Evolutionary conservation across 306 rosid genomes (phyloP).

Genomic region (Lathyrus sativus): DNA sequence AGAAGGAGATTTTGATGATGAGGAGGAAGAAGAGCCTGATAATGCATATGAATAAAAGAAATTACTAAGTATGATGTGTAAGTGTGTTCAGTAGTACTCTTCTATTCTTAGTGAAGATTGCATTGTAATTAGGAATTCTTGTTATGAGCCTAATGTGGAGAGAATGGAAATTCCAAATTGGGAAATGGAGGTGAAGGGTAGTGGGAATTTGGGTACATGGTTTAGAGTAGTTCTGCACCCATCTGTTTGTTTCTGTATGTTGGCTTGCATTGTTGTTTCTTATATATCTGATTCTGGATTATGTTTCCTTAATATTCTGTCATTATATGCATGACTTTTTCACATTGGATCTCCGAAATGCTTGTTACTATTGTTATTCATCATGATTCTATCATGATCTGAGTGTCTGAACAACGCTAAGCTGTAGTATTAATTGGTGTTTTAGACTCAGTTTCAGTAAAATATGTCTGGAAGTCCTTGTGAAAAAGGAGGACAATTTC

Average conservation of each 20-base stretch:
- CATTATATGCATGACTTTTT: constrained; percentile 35
- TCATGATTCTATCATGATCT: neutral
- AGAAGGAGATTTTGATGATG: constrained; percentile 53
- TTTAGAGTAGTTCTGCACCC: constrained; percentile 31
- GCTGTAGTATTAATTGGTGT: neutral
- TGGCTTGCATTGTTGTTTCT: constrained; percentile 33
- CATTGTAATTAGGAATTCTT: constrained; percentile 47
- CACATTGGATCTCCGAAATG: constrained; percentile 17
- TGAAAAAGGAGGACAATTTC: too few relatives aligned
- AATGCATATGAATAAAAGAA: constrained; percentile 20
- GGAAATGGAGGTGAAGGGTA: constrained; percentile 30
- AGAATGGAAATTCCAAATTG: constrained; percentile 24
- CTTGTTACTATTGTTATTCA: neutral
- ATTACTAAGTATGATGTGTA: constrained; percentile 32
- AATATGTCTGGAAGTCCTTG: neutral
- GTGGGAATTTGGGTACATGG: constrained; percentile 40
- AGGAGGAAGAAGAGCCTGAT: constrained; percentile 53
- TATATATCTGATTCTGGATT: constrained; percentile 36
- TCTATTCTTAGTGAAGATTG: constrained; percentile 39
- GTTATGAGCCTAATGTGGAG: constrained; percentile 38
- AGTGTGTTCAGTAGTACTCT: constrained; percentile 35
- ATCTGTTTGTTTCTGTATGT: constrained; percentile 41
- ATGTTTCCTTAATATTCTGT: constrained; percentile 32
- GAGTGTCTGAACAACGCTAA: neutral
- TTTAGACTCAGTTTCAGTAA: neutral